A percentile compares a stretch with the other conserved stretches of the same genome.
These are phyloP conservation scores for Chlorella sp. DNA, from an alignment of 139 green algal genomes.

Conservation along the genomic window DNA sequence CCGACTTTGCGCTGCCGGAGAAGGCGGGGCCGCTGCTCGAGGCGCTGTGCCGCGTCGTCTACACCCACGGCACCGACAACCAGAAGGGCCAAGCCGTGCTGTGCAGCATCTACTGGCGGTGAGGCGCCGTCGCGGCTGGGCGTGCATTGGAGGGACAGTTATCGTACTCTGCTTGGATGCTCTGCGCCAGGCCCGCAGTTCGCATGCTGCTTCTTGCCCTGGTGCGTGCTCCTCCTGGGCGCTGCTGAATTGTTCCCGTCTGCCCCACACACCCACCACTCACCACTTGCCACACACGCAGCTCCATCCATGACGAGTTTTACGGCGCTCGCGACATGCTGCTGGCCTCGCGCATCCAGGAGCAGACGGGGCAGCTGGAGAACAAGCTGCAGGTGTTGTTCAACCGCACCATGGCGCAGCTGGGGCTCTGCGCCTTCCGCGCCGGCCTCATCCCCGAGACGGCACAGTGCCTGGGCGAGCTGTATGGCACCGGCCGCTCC, in stretches of 20 bases:
- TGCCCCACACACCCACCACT: background rate
- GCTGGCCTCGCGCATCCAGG: conserved; percentile 96
- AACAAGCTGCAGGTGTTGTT: conserved; percentile 90
- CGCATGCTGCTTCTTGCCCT: no score
- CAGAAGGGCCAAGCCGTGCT: conserved; percentile 97
- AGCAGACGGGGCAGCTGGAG: conserved; percentile 63
- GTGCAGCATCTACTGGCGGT: conserved; percentile 93
- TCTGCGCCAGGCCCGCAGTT: no score
- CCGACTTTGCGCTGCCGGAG: conserved; percentile 29
- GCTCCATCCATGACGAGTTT: conserved; percentile 89
- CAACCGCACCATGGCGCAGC: conserved; percentile 95
- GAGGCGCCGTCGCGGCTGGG: no score
- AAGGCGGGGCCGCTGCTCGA: conserved; percentile 47
- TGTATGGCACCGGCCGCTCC: conserved; percentile 91
- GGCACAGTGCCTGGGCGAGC: conserved; percentile 89
- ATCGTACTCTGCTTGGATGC: no score
- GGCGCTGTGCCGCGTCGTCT: conserved; percentile 76
- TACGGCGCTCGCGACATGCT: conserved; percentile 91
- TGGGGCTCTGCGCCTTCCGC: conserved; percentile 94
- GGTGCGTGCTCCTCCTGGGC: no score
- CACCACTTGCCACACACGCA: background rate
- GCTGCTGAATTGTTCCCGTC: background rate
- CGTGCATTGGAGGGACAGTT: no score
- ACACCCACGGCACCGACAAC: conserved; percentile 92
- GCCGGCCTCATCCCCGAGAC: conserved; percentile 85